Base-by-base conservation (phyloP, 257 asterid genomes). In the Solanum virginianum region DNA sequence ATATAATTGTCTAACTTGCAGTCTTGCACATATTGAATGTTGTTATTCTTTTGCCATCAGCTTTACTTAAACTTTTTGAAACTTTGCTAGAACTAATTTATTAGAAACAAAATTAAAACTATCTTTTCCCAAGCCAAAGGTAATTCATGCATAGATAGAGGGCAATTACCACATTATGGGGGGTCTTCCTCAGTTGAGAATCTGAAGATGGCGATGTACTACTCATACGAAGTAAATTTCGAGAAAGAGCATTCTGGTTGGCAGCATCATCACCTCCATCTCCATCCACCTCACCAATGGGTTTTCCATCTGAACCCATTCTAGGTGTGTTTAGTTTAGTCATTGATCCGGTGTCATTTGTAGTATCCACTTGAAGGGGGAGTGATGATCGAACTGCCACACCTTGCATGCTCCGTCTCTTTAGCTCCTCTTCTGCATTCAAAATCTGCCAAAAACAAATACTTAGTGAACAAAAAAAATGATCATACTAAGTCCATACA, bases 191-290 rank as follows among this genome's bases (percentile, higher is more conserved):
- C 84, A 69, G 94, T 83, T 92, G 97, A 88, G 97, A 92, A 82
- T 94, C 98, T 47, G 99, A 91, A 68, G 94, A 93, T 17, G 98
- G 99, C 41, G 98, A 96, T 55, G 92, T 90, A 77, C 97, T 94
- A 90, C 91, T 94, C 92, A 87, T 84, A 74, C 92, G 97, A 62
- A 91, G 91, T 75, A 92, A 85, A 86, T 90, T 92, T 24, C 90
- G 93, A 88, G 93, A 85, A 70, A 86, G 94, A 12, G 85, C 24
- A 88, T 91, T 92, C 84, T 81, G 91, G 89, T 94, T 93, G 70
- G 90, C 89, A 57, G 80, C 86, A 85, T 89, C 94, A 87, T 94
- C 95, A 77, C 90, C 90, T 88, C 92, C 98, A 85, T 91, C 94
- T 54, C 90, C 98, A 85, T 90, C 98, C 63, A 83, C 71, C 82